Evolutionary conservation across 441 rosid genomes (phyloP).

Genomic region (Metrosideros polymorpha): DNA sequence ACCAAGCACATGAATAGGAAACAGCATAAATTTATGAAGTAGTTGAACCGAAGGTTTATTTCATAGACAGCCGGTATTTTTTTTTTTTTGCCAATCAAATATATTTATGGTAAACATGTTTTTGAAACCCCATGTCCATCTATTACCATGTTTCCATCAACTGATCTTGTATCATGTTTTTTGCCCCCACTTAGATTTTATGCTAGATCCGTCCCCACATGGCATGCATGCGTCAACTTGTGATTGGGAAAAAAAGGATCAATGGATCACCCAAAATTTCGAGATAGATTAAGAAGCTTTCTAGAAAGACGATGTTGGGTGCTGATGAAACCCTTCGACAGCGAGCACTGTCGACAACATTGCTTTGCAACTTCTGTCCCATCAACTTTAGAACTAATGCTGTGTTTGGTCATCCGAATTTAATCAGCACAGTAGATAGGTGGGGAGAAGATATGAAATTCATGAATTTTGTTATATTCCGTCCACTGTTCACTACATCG

Average conservation of each 20-base stretch:
- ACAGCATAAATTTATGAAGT: not conserved
- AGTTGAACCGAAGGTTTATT: not conserved
- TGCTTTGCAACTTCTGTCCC: not conserved
- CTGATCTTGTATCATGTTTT: not conserved
- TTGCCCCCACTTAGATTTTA: not conserved
- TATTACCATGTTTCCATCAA: not conserved
- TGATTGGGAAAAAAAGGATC: not conserved
- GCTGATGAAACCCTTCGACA: not conserved
- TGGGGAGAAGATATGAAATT: not conserved
- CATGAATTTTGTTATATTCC: not conserved
- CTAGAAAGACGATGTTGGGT: not conserved
- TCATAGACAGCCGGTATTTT: not conserved
- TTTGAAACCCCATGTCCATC: not conserved
- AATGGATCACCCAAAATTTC: not conserved
- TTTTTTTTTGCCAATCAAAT: too few species aligned
- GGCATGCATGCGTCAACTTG: not conserved
- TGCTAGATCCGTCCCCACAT: not conserved
- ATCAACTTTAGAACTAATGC: not conserved
- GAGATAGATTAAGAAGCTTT: not conserved
- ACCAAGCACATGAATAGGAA: not conserved
- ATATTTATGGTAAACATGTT: not conserved
- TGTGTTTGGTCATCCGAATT: not conserved
- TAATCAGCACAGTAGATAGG: not conserved
- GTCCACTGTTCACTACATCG: fast-evolving
- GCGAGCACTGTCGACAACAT: not conserved